Percentiles rank a stretch among this genome's conserved stretches.
Conservation (phyloP, 805 yeast genomes). For the Metschnikowia peoriensis region DNA sequence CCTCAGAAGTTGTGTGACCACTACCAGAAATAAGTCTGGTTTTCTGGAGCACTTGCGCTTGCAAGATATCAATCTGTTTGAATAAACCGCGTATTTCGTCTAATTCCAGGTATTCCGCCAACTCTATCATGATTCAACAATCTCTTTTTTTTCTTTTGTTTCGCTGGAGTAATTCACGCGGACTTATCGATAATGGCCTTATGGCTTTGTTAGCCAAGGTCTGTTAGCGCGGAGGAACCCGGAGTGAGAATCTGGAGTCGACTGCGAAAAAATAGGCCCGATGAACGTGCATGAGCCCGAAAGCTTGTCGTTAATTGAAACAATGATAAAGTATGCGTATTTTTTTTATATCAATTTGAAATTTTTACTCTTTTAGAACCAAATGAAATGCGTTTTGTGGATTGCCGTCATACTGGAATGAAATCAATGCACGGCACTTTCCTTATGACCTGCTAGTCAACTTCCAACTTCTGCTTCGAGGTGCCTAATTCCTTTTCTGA, state of each 20-base stretch:
- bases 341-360: no score
- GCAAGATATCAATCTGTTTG: constrained; percentile 23
- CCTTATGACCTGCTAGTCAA: no score
- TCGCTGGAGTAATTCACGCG: neutral
- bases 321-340: no score
- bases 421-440: no score
- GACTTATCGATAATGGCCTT: neutral
- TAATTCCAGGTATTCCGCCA: neutral
- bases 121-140: neutral
- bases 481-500: no score
- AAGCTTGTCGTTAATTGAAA: neutral
- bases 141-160: neutral
- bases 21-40: constrained; percentile 7
- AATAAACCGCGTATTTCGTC: constrained; percentile 4
- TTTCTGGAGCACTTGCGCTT: constrained; percentile 19
- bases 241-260: neutral
- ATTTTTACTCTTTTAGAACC: no score
- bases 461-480: no score
- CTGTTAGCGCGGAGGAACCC: neutral
- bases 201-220: neutral
- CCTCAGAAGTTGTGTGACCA: neutral
- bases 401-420: no score
- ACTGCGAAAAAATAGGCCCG: neutral
- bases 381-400: no score
- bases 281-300: neutral